These are phyloP conservation scores for Dictyophora rubrovolvata DNA, from an alignment of 768 basidiomycete genomes.

Conservation along the genomic window DNA sequence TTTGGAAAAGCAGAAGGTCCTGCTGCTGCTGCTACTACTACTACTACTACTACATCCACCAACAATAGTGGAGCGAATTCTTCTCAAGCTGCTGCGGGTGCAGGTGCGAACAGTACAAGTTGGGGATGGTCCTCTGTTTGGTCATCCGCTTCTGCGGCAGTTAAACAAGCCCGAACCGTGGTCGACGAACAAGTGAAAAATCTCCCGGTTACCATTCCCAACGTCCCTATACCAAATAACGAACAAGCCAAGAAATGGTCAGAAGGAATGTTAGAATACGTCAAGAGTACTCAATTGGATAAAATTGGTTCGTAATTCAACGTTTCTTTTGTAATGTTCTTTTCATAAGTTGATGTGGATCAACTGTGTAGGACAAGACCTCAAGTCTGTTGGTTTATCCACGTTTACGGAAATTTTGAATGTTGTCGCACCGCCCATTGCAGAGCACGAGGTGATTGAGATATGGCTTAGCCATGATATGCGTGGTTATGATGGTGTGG, in stretches of 20 bases:
- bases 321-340: not conserved
- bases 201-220: conserved; percentile 32
- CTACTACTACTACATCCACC: conserved; percentile 14
- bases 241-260: conserved; percentile 86
- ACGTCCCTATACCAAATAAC: conserved; percentile 34
- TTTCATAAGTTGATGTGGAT: conserved; percentile 3
- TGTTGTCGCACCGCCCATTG: conserved; percentile 95
- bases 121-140: conserved; percentile 74
- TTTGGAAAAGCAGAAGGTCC: conserved; percentile 12
- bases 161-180: conserved; percentile 77
- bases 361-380: conserved; percentile 61
- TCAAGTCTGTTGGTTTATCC: conserved; percentile 78
- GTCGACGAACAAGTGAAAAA: conserved; percentile 93
- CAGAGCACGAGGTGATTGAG: conserved; percentile 95
- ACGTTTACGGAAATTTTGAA: conserved; percentile 89
- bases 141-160: conserved; percentile 74
- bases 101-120: conserved; percentile 16
- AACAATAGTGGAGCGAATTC: conserved; percentile 15
- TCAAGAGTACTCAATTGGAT: conserved; percentile 82
- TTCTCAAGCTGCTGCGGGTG: conserved; percentile 13
- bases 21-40: conserved; percentile 13
- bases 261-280: conserved; percentile 76
- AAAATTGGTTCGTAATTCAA: conserved; percentile 56
- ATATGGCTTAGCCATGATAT: conserved; percentile 95
- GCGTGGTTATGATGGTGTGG: conserved; percentile 92